Percentiles rank a stretch among this genome's conserved stretches.
These are phyloP conservation scores for Ogataea sp. DNA, from an alignment of 805 yeast species.

Conservation along the genomic window DNA sequence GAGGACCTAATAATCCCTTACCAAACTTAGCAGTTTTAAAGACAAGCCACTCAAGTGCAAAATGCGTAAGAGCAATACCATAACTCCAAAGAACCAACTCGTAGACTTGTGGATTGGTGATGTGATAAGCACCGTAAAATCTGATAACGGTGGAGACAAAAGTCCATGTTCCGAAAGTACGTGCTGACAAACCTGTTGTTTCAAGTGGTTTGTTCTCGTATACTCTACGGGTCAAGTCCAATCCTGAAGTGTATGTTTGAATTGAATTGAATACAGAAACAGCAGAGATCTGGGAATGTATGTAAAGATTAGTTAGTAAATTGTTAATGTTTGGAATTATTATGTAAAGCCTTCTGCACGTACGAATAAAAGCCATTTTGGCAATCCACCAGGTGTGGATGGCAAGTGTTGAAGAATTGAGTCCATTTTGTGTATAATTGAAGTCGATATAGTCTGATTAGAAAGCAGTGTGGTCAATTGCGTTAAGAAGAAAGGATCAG, in stretches of 20 bases:
- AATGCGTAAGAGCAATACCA: constrained; percentile 77
- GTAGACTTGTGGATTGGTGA: constrained; percentile 62
- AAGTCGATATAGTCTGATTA: too few relatives aligned
- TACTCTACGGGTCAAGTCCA: constrained; percentile 69
- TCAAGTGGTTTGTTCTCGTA: constrained; percentile 58
- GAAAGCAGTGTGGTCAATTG: too few relatives aligned
- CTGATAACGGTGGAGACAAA: constrained; percentile 77
- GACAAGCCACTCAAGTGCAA: constrained; percentile 72
- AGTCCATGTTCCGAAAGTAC: constrained; percentile 99
- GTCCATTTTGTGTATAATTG: constrained; percentile 2
- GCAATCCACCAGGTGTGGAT: constrained; percentile 47
- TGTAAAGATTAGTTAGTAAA: constrained; percentile 10
- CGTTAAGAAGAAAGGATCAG: too few relatives aligned
- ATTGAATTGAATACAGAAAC: constrained; percentile 89
- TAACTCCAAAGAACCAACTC: constrained; percentile 76
- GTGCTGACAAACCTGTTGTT: constrained; percentile 64
- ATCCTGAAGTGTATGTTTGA: constrained; percentile 76
- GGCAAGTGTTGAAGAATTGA: constrained; percentile 31
- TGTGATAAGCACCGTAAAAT: constrained; percentile 76
- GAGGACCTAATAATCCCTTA: constrained; percentile 84
- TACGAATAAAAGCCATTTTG: constrained; percentile 73
- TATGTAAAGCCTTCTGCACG: too few relatives aligned
- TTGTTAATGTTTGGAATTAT: constrained; percentile 27
- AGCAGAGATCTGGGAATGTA: constrained; percentile 63
- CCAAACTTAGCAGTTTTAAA: constrained; percentile 78